Evolutionary conservation across 306 rosid species (phyloP).

Genomic region (Hylodesmum podocarpum): DNA sequence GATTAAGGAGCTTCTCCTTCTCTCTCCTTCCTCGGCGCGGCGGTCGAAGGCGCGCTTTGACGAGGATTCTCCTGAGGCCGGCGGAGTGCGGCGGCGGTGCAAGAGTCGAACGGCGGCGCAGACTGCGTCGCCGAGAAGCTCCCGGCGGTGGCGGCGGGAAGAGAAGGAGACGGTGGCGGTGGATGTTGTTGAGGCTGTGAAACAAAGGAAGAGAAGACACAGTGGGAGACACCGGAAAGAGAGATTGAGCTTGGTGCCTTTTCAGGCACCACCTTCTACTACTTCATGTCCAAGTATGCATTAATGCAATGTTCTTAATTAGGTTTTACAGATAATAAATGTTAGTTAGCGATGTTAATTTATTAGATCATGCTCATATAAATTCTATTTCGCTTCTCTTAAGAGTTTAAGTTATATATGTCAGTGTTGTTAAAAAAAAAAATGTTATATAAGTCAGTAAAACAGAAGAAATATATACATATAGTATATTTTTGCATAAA

Average conservation of each 20-base stretch:
- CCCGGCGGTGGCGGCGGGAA: constrained; percentile 65
- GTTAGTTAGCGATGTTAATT: neutral
- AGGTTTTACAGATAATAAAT: neutral
- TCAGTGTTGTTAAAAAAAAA: too few relatives aligned
- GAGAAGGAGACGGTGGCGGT: constrained; percentile 49
- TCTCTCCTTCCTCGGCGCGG: constrained; percentile 60
- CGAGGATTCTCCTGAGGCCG: constrained; percentile 49
- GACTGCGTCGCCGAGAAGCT: constrained; percentile 69
- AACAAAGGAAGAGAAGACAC: constrained; percentile 57
- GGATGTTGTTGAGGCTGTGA: constrained; percentile 60
- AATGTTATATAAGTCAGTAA: too few relatives aligned
- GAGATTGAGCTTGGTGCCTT: constrained; percentile 60
- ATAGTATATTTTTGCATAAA: too few relatives aligned
- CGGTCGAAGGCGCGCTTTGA: constrained; percentile 60
- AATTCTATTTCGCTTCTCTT: neutral
- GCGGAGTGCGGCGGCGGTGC: constrained; percentile 47
- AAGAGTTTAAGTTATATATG: neutral
- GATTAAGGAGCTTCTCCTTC: constrained; percentile 55
- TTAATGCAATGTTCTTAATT: neutral
- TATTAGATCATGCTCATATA: neutral
- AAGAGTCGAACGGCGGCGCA: constrained; percentile 50
- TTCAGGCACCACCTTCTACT: constrained; percentile 44
- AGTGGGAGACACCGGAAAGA: constrained; percentile 71
- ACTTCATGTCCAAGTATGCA: constrained; percentile 47
- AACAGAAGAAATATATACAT: too few relatives aligned